These are phyloP conservation scores for Blattamonas nauphoetae DNA, from an alignment of 78 protist genomes.

Conservation along the genomic window DNA sequence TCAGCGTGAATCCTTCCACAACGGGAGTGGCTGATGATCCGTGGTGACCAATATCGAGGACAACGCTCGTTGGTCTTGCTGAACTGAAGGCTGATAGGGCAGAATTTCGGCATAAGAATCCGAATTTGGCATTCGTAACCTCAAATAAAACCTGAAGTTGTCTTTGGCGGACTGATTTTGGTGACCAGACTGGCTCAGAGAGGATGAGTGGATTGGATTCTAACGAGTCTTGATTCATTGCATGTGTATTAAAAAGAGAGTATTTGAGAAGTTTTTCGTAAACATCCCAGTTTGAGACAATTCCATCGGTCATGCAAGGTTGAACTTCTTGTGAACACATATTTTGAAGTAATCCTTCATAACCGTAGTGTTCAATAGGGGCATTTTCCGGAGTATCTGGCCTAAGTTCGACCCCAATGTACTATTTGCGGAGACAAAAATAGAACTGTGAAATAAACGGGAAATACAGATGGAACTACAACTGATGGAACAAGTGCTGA, in stretches of 20 bases:
- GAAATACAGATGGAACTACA: too few species aligned
- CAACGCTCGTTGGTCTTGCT: constrained; percentile 23
- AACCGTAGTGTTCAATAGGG: too few species aligned
- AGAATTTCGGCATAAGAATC: constrained; percentile 4
- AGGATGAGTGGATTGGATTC: not conserved
- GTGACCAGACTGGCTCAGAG: not conserved
- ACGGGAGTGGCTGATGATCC: not conserved
- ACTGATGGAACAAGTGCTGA: too few species aligned
- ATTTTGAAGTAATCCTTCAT: too few species aligned
- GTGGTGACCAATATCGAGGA: constrained; percentile 24
- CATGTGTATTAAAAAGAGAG: not conserved
- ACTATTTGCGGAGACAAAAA: too few species aligned
- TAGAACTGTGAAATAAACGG: too few species aligned
- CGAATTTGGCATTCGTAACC: not conserved
- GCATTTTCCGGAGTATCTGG: too few species aligned
- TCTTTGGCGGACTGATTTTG: not conserved
- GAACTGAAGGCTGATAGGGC: constrained; percentile 14
- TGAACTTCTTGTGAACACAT: too few species aligned
- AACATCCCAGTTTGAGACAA: not conserved
- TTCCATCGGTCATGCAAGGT: too few species aligned
- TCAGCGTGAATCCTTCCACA: not conserved
- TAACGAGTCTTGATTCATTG: not conserved
- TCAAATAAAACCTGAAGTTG: constrained; percentile 15
- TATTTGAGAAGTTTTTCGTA: not conserved
- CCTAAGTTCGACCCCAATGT: too few species aligned